phyloP scores from a whole-genome alignment of 179 eudicot genomes.

The Actinidia arguta region DNA sequence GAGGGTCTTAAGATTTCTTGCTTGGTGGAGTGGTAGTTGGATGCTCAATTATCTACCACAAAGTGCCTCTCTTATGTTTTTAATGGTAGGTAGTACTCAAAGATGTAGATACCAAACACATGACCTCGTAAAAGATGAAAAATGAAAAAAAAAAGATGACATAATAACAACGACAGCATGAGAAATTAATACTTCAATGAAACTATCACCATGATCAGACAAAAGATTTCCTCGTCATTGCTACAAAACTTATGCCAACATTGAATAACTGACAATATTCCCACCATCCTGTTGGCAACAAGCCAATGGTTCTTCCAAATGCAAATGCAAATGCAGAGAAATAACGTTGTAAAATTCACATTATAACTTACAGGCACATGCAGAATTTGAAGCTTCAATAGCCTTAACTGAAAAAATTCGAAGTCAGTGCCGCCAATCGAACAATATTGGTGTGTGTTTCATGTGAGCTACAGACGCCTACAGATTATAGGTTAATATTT shows the following conservation, averaged over 20 bases:
- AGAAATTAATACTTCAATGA: background rate
- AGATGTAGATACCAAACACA: background rate
- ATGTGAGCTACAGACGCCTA: background rate
- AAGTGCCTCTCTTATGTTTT: background rate
- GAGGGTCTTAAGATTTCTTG: background rate
- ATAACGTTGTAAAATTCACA: background rate
- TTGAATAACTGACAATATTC: background rate
- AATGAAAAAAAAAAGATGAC: no score
- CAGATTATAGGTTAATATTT: background rate
- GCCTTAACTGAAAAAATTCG: background rate
- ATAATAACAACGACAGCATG: background rate
- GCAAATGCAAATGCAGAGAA: background rate
- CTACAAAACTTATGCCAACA: background rate
- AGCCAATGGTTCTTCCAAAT: background rate
- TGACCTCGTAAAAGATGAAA: no score
- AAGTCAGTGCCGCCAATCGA: background rate
- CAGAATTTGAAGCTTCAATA: background rate
- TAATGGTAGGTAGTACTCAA: slow-evolving; percentile 16
- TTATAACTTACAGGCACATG: background rate
- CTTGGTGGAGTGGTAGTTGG: slow-evolving; percentile 21
- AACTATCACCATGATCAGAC: background rate
- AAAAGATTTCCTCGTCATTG: background rate
- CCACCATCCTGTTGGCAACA: background rate
- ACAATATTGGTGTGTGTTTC: background rate
- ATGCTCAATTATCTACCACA: background rate